phyloP scores from a whole-genome alignment of 495 filamentous ascomycete species.

The Penicillium diatomitis region DNA sequence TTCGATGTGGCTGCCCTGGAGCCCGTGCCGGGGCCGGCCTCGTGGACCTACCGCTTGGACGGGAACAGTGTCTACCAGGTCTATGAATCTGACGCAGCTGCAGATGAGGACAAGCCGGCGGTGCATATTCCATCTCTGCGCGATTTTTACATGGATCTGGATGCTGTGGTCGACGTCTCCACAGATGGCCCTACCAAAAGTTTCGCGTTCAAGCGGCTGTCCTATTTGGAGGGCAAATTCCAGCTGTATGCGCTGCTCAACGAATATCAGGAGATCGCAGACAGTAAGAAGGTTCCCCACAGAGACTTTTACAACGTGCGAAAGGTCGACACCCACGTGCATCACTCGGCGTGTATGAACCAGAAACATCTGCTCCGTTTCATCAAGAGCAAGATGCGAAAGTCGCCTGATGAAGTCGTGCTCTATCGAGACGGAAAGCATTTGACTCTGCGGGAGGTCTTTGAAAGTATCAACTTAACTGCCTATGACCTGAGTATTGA shows the following conservation, averaged over 20 bases:
- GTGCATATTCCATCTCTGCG: constrained; percentile 78
- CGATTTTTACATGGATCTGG: constrained; percentile 94
- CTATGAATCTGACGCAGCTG: constrained; percentile 54
- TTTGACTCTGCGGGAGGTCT: constrained; percentile 84
- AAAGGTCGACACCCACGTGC: constrained; percentile 98
- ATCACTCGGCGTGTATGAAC: constrained; percentile 99
- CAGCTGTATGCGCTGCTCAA: constrained; percentile 87
- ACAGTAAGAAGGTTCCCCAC: constrained; percentile 94
- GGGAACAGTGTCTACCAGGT: constrained; percentile 84
- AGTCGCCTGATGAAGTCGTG: constrained; percentile 86
- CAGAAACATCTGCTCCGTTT: constrained; percentile 97
- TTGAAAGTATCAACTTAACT: constrained; percentile 92
- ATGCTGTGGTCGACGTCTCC: constrained; percentile 71
- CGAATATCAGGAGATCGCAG: constrained; percentile 94
- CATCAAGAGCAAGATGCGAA: constrained; percentile 99
- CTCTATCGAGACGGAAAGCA: constrained; percentile 88
- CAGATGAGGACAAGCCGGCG: constrained; percentile 54
- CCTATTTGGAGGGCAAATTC: constrained; percentile 94
- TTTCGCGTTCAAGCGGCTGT: constrained; percentile 87
- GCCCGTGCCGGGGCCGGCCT: constrained; percentile 57
- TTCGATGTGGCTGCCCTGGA: constrained; percentile 70
- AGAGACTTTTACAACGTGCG: constrained; percentile 98
- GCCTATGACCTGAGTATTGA: constrained; percentile 98
- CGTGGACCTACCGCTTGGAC: constrained; percentile 70
- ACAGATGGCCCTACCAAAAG: constrained; percentile 95